Conservation (phyloP, 176 grass and related monocot genomes). For the Typha latifolia region DNA sequence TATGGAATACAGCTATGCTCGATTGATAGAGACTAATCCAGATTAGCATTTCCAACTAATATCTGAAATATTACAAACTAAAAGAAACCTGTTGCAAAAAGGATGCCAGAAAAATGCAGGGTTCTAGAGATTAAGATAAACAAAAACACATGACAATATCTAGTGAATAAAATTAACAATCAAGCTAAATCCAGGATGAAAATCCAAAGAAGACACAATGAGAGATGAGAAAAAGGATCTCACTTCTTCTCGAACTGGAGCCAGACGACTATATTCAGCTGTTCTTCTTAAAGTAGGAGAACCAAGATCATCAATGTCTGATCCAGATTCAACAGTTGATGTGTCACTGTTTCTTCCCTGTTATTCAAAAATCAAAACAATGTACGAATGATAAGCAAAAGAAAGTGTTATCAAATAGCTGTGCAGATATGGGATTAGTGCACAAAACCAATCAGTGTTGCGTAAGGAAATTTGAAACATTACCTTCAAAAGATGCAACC, state of each 20-base stretch:
- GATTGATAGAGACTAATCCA: too few relatives aligned
- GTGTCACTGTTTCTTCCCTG: conserved; percentile 84
- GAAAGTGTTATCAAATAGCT: background rate
- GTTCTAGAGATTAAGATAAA: too few relatives aligned
- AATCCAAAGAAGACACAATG: background rate
- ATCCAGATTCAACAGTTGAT: conserved; percentile 80
- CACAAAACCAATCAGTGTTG: too few relatives aligned
- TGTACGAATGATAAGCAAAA: background rate
- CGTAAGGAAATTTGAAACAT: background rate
- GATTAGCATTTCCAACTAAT: too few relatives aligned
- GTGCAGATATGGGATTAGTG: too few relatives aligned
- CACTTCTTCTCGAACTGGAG: conserved; percentile 95
- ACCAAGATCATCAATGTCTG: conserved; percentile 21
- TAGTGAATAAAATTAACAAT: conserved; percentile 5
- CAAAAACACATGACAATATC: too few relatives aligned
- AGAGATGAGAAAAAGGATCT: background rate
- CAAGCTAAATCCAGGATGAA: background rate
- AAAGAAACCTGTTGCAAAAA: too few relatives aligned
- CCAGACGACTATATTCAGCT: conserved; percentile 54
- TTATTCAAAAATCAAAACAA: conserved; percentile 5
- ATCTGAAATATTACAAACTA: too few relatives aligned
- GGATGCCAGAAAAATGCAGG: too few relatives aligned
- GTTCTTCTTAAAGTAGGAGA: conserved; percentile 59
- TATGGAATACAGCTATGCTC: too few relatives aligned
- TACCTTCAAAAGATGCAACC: conserved; percentile 49